Evolutionary conservation across 495 filamentous ascomycete species (phyloP), one percentile per base, ranked within the genome.

Genomic region (Chaetomium cochliodes): DNA sequence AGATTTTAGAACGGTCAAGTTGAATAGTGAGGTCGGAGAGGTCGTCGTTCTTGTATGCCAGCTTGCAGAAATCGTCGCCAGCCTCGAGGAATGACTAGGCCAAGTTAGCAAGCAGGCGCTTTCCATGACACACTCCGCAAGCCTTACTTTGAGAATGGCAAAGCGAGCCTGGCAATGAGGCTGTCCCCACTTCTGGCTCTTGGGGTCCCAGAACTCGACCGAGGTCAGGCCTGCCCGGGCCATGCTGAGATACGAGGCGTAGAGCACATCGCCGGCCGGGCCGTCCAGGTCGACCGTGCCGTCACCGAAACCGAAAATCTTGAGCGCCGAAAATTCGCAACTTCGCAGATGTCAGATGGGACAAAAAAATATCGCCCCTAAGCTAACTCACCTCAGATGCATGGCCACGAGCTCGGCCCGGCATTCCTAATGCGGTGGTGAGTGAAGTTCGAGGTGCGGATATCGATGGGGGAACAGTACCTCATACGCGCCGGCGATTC

Each of bases 101-200:
- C 15, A 3, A 25, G 55, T 71, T 49, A 66, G 63, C 41, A 58
- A 18, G 13, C n/a, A 37, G 33, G 33, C 26, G 13, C 9, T 22
- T 25, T 12, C 2, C 20, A 20, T 5, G 15, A 42, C 22, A 3
- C 22, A 13, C n/a, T 26, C 9, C 0, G 7, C n/a, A 30, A 23
- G 33, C 3, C 64, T 16, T 53, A 71, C 73, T 66, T 82, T 79
- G 42, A 98, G 78, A 71, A 98, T 98, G 65, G 87, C 89, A 78
- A 92, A 97, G 18, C 94, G 89, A 5, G 94, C 94, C 78, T 97
- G 92, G 81, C 91, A 96, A 70, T 98, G 93, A 28, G 92, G 86
- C 72, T 97, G 92, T 13, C 93, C 93, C 93, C 93, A 97, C 77
- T 96, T 97, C 67, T 84, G 79, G 63, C 82, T 87, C 80, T 92